phyloP scores from a whole-genome alignment of 139 green algal genomes.

The Tetradesmus obliquus region DNA sequence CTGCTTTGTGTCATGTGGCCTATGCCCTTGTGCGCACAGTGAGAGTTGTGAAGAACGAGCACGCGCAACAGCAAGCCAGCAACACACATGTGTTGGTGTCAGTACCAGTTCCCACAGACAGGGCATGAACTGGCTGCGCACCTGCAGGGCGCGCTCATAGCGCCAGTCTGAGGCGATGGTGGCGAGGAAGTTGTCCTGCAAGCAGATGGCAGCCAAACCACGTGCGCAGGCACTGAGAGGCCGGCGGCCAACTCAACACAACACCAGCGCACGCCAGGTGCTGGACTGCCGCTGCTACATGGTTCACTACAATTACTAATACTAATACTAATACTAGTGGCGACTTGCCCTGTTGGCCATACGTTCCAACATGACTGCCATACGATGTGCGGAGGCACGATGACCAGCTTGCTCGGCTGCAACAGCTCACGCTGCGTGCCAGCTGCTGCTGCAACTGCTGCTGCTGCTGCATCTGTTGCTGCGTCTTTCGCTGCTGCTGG shows the following conservation, averaged over 20 bases:
- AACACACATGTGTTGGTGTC: background rate
- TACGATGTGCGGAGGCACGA: too few relatives aligned
- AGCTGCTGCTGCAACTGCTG: background rate
- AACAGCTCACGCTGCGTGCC: background rate
- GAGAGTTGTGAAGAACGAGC: background rate
- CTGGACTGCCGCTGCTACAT: background rate
- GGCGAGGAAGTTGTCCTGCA: conserved; percentile 34
- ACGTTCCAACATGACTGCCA: too few relatives aligned
- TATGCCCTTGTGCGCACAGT: background rate
- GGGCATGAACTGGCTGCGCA: background rate
- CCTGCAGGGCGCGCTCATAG: conserved; percentile 51
- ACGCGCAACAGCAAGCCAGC: too few relatives aligned
- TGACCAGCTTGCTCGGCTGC: background rate
- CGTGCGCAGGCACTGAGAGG: background rate
- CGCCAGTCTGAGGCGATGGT: conserved; percentile 22
- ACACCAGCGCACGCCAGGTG: conserved; percentile 19
- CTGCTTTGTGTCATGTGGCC: background rate
- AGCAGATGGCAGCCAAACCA: background rate
- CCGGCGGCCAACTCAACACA: too few relatives aligned
- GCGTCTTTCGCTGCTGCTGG: background rate
- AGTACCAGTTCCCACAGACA: background rate
- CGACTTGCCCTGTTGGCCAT: too few relatives aligned
- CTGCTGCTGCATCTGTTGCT: conserved; percentile 15
- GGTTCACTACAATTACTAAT: background rate
- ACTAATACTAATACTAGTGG: background rate